phyloP scores from a whole-genome alignment of 495 filamentous ascomycete species.

The Penicillium longicatenatum region DNA sequence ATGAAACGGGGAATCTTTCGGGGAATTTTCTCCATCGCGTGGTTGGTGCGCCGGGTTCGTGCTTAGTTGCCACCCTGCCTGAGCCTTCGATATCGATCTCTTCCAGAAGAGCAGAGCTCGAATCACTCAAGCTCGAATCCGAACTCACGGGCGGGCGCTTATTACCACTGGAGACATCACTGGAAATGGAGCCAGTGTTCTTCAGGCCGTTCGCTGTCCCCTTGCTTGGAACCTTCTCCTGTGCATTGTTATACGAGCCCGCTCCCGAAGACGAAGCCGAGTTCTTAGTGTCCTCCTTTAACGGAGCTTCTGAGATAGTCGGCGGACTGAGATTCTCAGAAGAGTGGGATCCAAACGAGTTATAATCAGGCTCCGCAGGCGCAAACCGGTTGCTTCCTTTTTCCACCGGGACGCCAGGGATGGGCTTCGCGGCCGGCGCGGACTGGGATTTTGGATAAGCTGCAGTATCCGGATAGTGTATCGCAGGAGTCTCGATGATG shows the following conservation, averaged over 20 bases:
- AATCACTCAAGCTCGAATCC: neutral
- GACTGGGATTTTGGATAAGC: conserved; percentile 7
- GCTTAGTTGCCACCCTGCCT: conserved; percentile 43
- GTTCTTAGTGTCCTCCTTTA: neutral
- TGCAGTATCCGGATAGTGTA: conserved; percentile 5
- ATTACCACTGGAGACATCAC: neutral
- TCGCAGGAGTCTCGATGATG: conserved; percentile 14
- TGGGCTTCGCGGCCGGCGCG: conserved; percentile 1
- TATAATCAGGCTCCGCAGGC: conserved; percentile 15
- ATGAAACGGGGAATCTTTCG: conserved; percentile 74
- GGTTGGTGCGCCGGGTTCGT: conserved; percentile 28
- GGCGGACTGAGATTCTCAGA: neutral
- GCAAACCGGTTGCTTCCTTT: conserved; percentile 8
- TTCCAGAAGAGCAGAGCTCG: conserved; percentile 1
- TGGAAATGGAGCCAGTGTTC: neutral
- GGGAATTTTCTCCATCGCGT: conserved; percentile 70
- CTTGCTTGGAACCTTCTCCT: conserved; percentile 4
- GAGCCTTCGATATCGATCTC: conserved; percentile 21
- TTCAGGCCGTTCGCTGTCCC: neutral
- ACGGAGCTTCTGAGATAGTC: neutral
- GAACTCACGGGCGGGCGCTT: neutral
- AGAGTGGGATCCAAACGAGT: conserved; percentile 4
- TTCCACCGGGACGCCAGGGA: neutral
- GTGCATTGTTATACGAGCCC: conserved; percentile 10
- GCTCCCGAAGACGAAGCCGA: neutral